Evolutionary conservation across 768 basidiomycete species (phyloP), one percentile per base, ranked within the genome.

Genomic region (Cystofilobasidium ferigula): DNA sequence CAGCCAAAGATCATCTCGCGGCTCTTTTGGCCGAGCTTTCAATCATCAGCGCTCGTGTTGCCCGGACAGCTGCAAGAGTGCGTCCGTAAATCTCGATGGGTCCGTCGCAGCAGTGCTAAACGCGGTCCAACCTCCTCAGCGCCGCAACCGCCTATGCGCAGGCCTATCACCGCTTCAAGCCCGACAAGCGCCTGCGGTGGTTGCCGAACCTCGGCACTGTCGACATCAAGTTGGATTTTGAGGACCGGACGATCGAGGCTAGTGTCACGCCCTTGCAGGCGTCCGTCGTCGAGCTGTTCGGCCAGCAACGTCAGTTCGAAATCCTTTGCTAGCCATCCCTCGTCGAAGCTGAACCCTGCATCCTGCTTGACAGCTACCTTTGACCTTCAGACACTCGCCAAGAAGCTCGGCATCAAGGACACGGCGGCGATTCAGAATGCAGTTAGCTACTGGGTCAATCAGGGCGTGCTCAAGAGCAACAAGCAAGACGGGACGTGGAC

Each of bases 11-110:
- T 99, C 71, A 87, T 98, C 43, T 98, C 95, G 14, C 82, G 85
- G 16, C 85, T 94, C 71, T 99, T 97, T 77, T 99, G 95, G 95
- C 95, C 95, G 0, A 78, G 85, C 1, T 79, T 95, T 30, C 86
- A 88, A 71, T 77, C 85, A 2, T 83, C 83, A 63, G 82, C 81
- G 20, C 80, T 95, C 24, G 73, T 71, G 48, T 86, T 98, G 82
- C 89, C 93, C 0, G 88, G 89, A 2, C 89, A 90, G 73, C 85
- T 95, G 28, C 51, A 54, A 20, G 51, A 36, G 53, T 40, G 34
- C 34, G 28, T n/a, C 48, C 24, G 18, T n/a, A 62, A 43, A 59
- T 63, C 62, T 32, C 28, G 16, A 6, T 36, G 14, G 22, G 45
- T n/a, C 14, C 16, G n/a, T 8, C 5, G 34, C 3, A 13, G 34